These are phyloP conservation scores for Panellus pusillus DNA, from an alignment of 768 basidiomycete species.

Conservation along the genomic window DNA sequence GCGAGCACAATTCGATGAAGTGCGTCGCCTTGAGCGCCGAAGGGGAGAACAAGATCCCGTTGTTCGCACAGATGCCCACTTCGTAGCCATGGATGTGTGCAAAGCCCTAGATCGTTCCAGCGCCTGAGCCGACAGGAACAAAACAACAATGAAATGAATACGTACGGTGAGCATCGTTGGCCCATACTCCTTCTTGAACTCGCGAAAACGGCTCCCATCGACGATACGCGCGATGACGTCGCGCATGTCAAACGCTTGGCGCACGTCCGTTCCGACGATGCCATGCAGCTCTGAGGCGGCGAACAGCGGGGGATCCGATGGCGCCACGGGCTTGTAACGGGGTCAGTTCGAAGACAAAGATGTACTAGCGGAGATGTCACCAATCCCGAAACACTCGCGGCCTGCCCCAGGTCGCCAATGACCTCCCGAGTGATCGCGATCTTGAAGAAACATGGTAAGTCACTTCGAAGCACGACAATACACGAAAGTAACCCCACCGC, in stretches of 20 bases:
- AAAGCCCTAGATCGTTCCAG: slow-evolving; percentile 58
- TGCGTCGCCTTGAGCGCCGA: slow-evolving; percentile 94
- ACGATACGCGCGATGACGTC: slow-evolving; percentile 91
- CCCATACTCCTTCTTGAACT: slow-evolving; percentile 97
- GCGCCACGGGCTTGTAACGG: slow-evolving; percentile 49
- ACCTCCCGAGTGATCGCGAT: slow-evolving; percentile 76
- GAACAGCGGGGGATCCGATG: slow-evolving; percentile 74
- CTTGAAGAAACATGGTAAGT: background rate
- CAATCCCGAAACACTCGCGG: slow-evolving; percentile 48
- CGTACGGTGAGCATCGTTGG: slow-evolving; percentile 83
- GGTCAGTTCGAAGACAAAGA: background rate
- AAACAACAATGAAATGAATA: slow-evolving; percentile 6
- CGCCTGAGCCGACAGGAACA: background rate
- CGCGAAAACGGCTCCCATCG: slow-evolving; percentile 88
- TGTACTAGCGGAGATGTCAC: slow-evolving; percentile 38
- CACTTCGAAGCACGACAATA: background rate
- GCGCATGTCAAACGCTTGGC: slow-evolving; percentile 90
- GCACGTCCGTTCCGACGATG: slow-evolving; percentile 87
- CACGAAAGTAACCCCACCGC: slow-evolving; percentile 35
- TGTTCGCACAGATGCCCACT: slow-evolving; percentile 92
- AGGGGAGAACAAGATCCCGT: slow-evolving; percentile 92
- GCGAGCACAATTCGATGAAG: slow-evolving; percentile 93
- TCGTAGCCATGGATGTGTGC: slow-evolving; percentile 86
- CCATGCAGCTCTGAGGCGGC: slow-evolving; percentile 82
- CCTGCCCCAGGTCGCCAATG: slow-evolving; percentile 73